phyloP scores from a whole-genome alignment of 805 yeast genomes.

The Suhomyces sp. region DNA sequence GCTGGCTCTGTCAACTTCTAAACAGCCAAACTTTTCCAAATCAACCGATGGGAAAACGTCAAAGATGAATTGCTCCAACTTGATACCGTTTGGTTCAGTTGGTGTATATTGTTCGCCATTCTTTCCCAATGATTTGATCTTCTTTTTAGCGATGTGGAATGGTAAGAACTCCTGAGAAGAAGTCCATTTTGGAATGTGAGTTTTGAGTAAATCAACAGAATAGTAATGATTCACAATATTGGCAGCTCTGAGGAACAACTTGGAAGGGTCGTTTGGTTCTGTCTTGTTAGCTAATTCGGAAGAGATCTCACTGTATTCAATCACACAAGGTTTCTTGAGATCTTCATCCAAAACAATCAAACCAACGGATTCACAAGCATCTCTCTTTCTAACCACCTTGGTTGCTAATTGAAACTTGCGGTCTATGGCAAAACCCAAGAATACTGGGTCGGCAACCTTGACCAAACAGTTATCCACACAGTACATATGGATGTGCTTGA shows the following conservation, averaged over 20 bases:
- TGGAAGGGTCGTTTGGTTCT: conserved; percentile 51
- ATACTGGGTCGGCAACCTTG: conserved; percentile 88
- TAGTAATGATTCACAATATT: conserved; percentile 97
- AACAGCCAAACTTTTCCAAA: conserved; percentile 74
- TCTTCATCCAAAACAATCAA: conserved; percentile 71
- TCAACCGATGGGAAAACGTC: conserved; percentile 87
- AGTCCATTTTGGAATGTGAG: conserved; percentile 68
- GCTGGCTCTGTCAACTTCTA: conserved; percentile 80
- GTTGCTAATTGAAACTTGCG: conserved; percentile 77
- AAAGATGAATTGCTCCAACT: conserved; percentile 94
- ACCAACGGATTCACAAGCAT: conserved; percentile 87
- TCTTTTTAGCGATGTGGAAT: conserved; percentile 93
- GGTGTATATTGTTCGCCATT: conserved; percentile 58
- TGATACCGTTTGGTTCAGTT: conserved; percentile 81
- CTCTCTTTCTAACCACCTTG: conserved; percentile 91
- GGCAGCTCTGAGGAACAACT: conserved; percentile 83
- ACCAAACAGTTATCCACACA: conserved; percentile 95
- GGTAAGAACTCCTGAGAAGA: conserved; percentile 67
- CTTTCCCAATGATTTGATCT: conserved; percentile 61
- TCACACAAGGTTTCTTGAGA: conserved; percentile 73
- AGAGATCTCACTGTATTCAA: conserved; percentile 91
- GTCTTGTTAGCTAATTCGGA: conserved; percentile 65
- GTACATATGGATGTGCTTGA: conserved; percentile 91
- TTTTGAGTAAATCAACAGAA: conserved; percentile 67
- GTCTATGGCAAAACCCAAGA: conserved; percentile 78